Evolutionary conservation across 495 filamentous ascomycete genomes (phyloP).

Genomic region (Aspergillus indologenus): DNA sequence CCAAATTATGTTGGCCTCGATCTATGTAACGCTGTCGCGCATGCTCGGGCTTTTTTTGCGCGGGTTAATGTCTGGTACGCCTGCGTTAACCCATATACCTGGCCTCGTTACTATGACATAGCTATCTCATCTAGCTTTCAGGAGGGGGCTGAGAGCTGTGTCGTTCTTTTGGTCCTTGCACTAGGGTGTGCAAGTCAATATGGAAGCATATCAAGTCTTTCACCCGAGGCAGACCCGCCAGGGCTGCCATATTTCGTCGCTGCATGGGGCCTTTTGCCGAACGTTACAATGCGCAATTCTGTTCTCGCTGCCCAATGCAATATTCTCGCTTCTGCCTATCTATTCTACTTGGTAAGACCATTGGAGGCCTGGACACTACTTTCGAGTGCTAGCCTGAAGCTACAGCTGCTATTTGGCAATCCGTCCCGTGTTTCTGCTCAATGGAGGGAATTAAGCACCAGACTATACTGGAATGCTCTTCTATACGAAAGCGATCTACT

Average conservation of each 20-base stretch:
- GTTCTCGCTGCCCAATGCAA: constrained; percentile 75
- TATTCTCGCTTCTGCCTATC: constrained; percentile 71
- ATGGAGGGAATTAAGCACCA: constrained; percentile 66
- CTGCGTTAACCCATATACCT: constrained; percentile 78
- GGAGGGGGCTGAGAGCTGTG: constrained; percentile 75
- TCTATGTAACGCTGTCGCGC: constrained; percentile 68
- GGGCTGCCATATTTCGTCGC: constrained; percentile 78
- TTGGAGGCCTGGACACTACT: constrained; percentile 80
- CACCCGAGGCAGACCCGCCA: constrained; percentile 68
- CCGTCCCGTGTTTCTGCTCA: constrained; percentile 65
- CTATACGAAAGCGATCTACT: constrained; percentile 79
- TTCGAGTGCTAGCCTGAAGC: constrained; percentile 73
- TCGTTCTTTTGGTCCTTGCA: constrained; percentile 76
- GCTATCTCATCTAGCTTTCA: constrained; percentile 70
- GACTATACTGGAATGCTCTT: constrained; percentile 81
- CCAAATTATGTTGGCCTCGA: constrained; percentile 60
- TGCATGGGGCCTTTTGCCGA: constrained; percentile 72
- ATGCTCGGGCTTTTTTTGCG: constrained; percentile 74
- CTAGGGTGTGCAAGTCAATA: constrained; percentile 67
- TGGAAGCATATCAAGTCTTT: constrained; percentile 69
- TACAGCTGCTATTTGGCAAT: constrained; percentile 71
- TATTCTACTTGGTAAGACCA: constrained; percentile 78
- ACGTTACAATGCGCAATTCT: constrained; percentile 74
- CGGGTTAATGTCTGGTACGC: constrained; percentile 83
- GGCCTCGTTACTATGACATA: constrained; percentile 70